Base-by-base conservation (phyloP, 495 filamentous ascomycete species). In the Hypoxylon lienhwacheense region DNA sequence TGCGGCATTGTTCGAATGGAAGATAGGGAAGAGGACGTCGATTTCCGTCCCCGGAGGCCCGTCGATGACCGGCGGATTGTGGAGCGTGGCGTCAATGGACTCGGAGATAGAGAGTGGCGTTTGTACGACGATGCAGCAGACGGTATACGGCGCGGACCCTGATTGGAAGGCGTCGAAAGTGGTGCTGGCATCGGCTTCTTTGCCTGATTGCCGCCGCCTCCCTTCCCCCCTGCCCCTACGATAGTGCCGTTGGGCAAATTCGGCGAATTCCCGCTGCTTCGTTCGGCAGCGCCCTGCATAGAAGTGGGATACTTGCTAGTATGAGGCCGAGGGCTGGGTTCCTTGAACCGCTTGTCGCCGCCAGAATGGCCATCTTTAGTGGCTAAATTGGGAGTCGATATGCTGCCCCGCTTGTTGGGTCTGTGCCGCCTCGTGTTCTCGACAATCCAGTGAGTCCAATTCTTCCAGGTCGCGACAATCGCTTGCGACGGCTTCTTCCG, bases 1-100 rank as follows among this genome's bases (percentile, higher is more conserved):
- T 93, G 90, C 63, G 95, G 92, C 61, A 97, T 89, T 34, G 88
- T 93, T 34, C 92, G 85, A 53, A 97, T 85, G 0, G 90, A 96
- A 11, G 90, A 96, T 15, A 98, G 83, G 7, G 93, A 97, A 2
- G 91, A 96, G 4, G 92, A 97, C 2, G 93, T 97, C 2, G 92
- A 97, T 68, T 96, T 97, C 51, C 93, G 82, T 22, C 93, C 95
- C 31, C 92, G 84, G 14, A 97, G 78, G n/a, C 75, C 75, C 7
- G 59, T 89, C 16, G 80, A 80, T 6, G 81, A 82, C 16, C 87
- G 88, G 22, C 91, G 81, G 57, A 91, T 86, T 2, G 88, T 91
- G 16, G 88, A 87, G 26, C 89, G 84, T 1, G 93, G 91, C 3
- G 92, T 97, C 33, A 97, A 70, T 0, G 95, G 93, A 6, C 85